Evolutionary conservation across 352 stramenopile species (phyloP), one percentile per base, ranked within the genome.

Genomic region (Lagenidium giganteum): DNA sequence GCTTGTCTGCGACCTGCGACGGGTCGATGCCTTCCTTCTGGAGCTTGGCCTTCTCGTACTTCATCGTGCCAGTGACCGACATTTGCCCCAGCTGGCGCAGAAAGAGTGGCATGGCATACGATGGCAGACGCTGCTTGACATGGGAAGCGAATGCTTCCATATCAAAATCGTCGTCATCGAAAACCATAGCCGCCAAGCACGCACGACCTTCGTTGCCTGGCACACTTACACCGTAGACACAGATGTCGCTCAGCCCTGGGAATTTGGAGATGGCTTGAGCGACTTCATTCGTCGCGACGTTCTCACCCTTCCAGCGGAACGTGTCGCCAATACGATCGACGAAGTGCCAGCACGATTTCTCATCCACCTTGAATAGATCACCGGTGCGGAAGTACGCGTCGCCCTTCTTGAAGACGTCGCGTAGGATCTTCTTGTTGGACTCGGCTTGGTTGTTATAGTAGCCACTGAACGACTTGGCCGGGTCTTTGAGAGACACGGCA

Each of bases 291-390:
- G 89, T 97, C 29, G 83, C 78, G 13, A 96, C 84, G 45, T 97
- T 97, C 47, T 97, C 89, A 18, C 90, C 90, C 41, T 97, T 97
- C 86, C 89, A 97, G 13, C 90, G 77, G 54, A 96, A 97, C 14
- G 89, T 97, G 49, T 97, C 90, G 18, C 90, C 90, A 13, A 96
- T 76, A 14, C 90, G 80, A 43, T 97, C 91, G 4, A 94, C 63
- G 41, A 95, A 97, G 55, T 93, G 90, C 67, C 86, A 92, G 56
- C 73, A 87, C 4, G 72, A 62, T 6, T 68, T 51, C 22, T 61
- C 47, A 47, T 97, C 87, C 32, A 83, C 66, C 26, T 70, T 68
- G 30, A 97, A 86, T n/a, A 97, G 52, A 47, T 97, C 88, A 8
- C 91, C 91, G 7, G 82, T 95, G 29, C 86, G 80, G 50, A 96